A percentile compares a stretch with the other conserved stretches of the same genome.
These are phyloP conservation scores for Fusarium verrucosum DNA, from an alignment of 2,329 filamentous ascomycete genomes.

Conservation along the genomic window DNA sequence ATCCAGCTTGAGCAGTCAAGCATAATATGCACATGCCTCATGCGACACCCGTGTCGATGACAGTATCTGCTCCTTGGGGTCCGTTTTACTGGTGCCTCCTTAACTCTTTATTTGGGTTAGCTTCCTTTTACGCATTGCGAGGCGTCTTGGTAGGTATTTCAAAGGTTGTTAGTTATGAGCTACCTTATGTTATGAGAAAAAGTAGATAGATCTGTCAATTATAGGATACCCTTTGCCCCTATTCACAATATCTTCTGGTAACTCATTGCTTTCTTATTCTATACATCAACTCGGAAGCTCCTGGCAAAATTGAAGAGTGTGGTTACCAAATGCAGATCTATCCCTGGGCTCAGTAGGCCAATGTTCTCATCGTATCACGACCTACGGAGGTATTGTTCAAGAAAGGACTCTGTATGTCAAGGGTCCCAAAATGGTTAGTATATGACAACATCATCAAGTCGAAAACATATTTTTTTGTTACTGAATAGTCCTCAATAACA, in stretches of 20 bases:
- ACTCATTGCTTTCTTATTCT: neutral
- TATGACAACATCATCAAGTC: neutral
- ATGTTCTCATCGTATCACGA: neutral
- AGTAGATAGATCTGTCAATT: conserved; percentile 12
- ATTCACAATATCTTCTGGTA: too few species aligned
- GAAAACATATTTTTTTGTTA: neutral
- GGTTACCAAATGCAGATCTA: neutral
- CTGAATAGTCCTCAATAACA: neutral
- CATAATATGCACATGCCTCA: neutral
- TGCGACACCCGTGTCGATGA: neutral
- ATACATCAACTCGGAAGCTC: neutral
- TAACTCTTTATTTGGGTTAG: neutral
- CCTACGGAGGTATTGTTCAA: neutral
- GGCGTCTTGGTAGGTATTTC: conserved; percentile 25
- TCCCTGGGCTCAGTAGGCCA: neutral
- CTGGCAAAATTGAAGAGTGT: neutral
- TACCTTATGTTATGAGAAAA: neutral
- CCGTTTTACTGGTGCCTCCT: neutral
- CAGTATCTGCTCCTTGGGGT: neutral
- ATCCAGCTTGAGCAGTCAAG: neutral
- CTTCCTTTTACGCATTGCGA: conserved; percentile 22
- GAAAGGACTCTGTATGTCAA: neutral
- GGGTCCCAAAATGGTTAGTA: neutral
- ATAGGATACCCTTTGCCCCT: neutral
- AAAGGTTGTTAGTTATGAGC: conserved; percentile 1